These are phyloP conservation scores for Hyphopichia homilentoma DNA, from an alignment of 805 yeast species.

Conservation along the genomic window DNA sequence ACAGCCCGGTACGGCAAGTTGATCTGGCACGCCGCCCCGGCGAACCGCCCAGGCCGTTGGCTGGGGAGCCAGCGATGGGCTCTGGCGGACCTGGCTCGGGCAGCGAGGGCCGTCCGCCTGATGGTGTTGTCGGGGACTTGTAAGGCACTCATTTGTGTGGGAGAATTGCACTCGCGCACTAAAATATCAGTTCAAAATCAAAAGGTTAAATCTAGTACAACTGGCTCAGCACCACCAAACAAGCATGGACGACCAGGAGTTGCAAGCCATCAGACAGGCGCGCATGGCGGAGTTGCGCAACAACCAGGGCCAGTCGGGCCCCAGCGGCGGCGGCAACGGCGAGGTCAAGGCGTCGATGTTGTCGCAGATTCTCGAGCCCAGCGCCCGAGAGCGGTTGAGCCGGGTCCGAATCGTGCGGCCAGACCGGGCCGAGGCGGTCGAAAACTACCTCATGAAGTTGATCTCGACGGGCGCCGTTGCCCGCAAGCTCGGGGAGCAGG, in stretches of 20 bases:
- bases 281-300: constrained; percentile 79
- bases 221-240: too few relatives aligned
- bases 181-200: too few relatives aligned
- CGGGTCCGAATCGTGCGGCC: constrained; percentile 87
- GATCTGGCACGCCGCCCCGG: too few relatives aligned
- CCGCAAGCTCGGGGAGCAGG: constrained; percentile 73
- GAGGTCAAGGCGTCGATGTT: constrained; percentile 43
- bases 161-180: too few relatives aligned
- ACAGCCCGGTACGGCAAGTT: too few relatives aligned
- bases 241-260: constrained; percentile 79
- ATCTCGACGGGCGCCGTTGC: constrained; percentile 74
- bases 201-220: too few relatives aligned
- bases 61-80: too few relatives aligned
- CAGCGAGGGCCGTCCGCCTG: too few relatives aligned
- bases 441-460: constrained; percentile 68
- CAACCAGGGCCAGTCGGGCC: constrained; percentile 33
- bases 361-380: constrained; percentile 71
- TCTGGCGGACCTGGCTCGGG: too few relatives aligned
- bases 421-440: constrained; percentile 87
- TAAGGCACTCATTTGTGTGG: too few relatives aligned
- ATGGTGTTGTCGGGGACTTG: too few relatives aligned
- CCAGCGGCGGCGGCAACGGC: constrained; percentile 18
- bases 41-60: too few relatives aligned
- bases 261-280: constrained; percentile 91
- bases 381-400: constrained; percentile 82